Evolutionary conservation across 1,139 yeast species (phyloP).

Genomic region (Eremothecium cymbalariae): DNA sequence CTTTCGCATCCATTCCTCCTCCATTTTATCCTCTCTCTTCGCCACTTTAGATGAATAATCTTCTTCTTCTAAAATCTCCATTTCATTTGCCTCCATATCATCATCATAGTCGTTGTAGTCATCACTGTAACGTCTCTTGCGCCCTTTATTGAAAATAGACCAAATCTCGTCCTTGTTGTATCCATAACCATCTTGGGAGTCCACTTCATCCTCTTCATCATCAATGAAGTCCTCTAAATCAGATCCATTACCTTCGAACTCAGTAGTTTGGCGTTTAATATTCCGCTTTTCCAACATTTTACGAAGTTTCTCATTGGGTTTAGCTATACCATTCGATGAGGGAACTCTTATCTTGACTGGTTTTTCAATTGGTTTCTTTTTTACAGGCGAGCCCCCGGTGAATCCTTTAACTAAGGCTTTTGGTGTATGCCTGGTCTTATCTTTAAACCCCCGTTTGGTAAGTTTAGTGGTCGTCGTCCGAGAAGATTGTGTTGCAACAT

Average conservation of each 20-base stretch:
- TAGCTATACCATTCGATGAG: conserved; percentile 13
- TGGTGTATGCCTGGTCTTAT: neutral
- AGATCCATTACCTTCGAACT: conserved; percentile 21
- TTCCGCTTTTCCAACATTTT: conserved; percentile 16
- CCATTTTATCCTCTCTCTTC: conserved; percentile 55
- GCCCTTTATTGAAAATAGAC: conserved; percentile 70
- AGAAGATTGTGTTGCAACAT: neutral
- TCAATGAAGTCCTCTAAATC: conserved; percentile 46
- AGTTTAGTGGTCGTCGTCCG: conserved; percentile 6
- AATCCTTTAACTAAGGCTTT: conserved; percentile 1
- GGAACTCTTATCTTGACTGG: neutral
- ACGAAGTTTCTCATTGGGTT: conserved; percentile 22
- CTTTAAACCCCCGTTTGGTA: conserved; percentile 15
- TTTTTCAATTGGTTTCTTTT: conserved; percentile 1
- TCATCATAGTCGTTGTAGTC: conserved; percentile 41
- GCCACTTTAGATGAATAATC: conserved; percentile 53
- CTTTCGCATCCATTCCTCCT: conserved; percentile 49
- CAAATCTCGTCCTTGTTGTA: conserved; percentile 83
- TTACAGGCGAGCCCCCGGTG: conserved; percentile 6
- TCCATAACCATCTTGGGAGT: conserved; percentile 31
- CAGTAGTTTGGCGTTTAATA: conserved; percentile 9
- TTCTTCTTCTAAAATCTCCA: conserved; percentile 79
- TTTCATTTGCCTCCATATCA: conserved; percentile 94
- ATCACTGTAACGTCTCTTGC: conserved; percentile 41
- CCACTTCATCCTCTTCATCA: conserved; percentile 49